These are phyloP conservation scores for Globisporangium echinulatum DNA, from an alignment of 352 stramenopile genomes.

Conservation along the genomic window DNA sequence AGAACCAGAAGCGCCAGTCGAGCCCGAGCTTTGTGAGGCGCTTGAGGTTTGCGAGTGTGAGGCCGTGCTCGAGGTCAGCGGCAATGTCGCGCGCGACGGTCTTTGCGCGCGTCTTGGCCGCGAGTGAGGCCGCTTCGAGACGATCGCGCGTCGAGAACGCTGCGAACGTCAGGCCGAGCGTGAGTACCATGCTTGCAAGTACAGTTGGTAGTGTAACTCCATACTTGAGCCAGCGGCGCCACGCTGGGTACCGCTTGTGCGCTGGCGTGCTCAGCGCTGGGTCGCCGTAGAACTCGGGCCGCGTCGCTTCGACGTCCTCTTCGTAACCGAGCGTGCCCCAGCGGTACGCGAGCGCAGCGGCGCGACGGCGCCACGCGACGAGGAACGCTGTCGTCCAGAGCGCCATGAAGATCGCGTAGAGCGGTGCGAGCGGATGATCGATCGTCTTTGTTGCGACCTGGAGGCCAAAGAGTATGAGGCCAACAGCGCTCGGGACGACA, in stretches of 20 bases:
- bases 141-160: slow-evolving; percentile 79
- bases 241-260: slow-evolving; percentile 51
- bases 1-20: slow-evolving; percentile 79
- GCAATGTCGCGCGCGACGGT: slow-evolving; percentile 46
- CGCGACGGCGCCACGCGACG: slow-evolving; percentile 78
- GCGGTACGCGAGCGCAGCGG: slow-evolving; percentile 72
- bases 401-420: slow-evolving; percentile 87
- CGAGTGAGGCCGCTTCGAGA: slow-evolving; percentile 51
- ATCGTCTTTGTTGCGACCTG: slow-evolving; percentile 59
- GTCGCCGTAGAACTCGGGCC: slow-evolving; percentile 79
- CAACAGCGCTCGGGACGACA: slow-evolving; percentile 66
- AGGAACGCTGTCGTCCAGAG: slow-evolving; percentile 87
- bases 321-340: slow-evolving; percentile 90
- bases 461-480: slow-evolving; percentile 59
- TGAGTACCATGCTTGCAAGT: slow-evolving; percentile 39
- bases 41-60: slow-evolving; percentile 58
- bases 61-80: slow-evolving; percentile 25
- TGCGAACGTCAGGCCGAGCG: slow-evolving; percentile 49
- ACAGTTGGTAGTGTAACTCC: slow-evolving; percentile 58
- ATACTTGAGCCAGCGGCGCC: slow-evolving; percentile 79
- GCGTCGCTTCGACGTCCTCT: slow-evolving; percentile 76
- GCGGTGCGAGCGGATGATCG: slow-evolving; percentile 68
- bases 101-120: slow-evolving; percentile 30
- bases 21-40: slow-evolving; percentile 53
- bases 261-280: slow-evolving; percentile 21